These are phyloP conservation scores for Fusarium solani-melongenae DNA, from an alignment of 2,329 filamentous ascomycete species.

Conservation along the genomic window DNA sequence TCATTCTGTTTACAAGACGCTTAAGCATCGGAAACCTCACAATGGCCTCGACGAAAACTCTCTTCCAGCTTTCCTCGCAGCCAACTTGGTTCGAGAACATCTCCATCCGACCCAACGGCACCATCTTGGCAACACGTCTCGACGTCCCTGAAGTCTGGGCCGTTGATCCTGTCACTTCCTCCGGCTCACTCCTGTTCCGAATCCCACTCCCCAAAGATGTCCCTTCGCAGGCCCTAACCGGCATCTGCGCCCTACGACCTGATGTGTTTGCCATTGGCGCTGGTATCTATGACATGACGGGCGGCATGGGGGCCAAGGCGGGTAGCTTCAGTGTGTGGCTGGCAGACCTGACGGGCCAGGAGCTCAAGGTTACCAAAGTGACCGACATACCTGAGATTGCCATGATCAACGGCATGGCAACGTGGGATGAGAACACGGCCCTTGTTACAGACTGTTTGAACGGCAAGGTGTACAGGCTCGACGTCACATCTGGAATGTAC, in stretches of 20 bases:
- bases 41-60: constrained; percentile 19
- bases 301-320: constrained; percentile 9
- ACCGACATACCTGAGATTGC: constrained; percentile 12
- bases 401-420: constrained; percentile 36
- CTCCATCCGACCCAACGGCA: constrained; percentile 20
- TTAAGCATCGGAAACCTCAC: not conserved
- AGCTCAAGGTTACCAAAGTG: constrained; percentile 15
- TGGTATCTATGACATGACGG: constrained; percentile 25
- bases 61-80: constrained; percentile 30
- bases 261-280: constrained; percentile 34
- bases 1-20: too few species aligned
- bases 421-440: constrained; percentile 30
- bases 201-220: constrained; percentile 12
- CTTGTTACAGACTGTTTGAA: constrained; percentile 33
- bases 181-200: constrained; percentile 15
- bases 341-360: constrained; percentile 21
- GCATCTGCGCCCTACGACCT: constrained; percentile 29
- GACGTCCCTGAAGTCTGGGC: constrained; percentile 36
- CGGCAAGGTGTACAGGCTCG: constrained; percentile 34
- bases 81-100: constrained; percentile 41
- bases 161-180: constrained; percentile 21
- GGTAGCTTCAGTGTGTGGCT: constrained; percentile 33
- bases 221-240: constrained; percentile 22
- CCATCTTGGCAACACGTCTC: constrained; percentile 30
- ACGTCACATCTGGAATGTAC: constrained; percentile 16